These are phyloP conservation scores for Coleophoma eucalyptorum DNA, from an alignment of 2,329 filamentous ascomycete genomes.

Conservation along the genomic window DNA sequence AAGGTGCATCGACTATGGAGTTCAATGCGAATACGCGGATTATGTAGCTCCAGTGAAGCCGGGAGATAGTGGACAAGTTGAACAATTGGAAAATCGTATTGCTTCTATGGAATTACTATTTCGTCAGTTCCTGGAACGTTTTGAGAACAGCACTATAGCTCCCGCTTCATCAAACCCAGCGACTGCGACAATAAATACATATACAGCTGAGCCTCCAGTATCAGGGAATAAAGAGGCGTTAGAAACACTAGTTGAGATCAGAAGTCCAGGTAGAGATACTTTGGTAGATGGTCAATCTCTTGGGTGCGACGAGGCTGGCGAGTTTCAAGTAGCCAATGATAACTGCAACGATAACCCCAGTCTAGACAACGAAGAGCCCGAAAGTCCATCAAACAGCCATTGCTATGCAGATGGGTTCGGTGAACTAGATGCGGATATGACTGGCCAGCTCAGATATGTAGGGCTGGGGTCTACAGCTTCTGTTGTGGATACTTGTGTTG, in stretches of 20 bases:
- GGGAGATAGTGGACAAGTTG: background rate
- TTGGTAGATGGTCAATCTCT: too few relatives aligned
- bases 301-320: too few relatives aligned
- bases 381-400: too few relatives aligned
- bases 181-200: background rate
- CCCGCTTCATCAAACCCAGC: background rate
- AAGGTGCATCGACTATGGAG: slow-evolving; percentile 22
- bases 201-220: background rate
- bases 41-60: background rate
- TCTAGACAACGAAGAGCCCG: background rate
- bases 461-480: background rate
- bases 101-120: background rate
- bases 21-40: slow-evolving; percentile 22
- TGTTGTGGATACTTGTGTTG: background rate
- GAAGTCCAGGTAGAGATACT: too few relatives aligned
- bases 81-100: background rate
- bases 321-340: background rate
- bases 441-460: slow-evolving; percentile 1
- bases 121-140: background rate
- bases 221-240: background rate
- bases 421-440: background rate
- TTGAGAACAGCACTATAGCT: background rate
- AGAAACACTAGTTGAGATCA: too few relatives aligned
- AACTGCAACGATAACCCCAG: background rate
- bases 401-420: background rate